Evolutionary conservation across 164 flowering plant genomes (phyloP), one percentile per base, ranked within the genome.

Genomic region (Brasenia schreberi): DNA sequence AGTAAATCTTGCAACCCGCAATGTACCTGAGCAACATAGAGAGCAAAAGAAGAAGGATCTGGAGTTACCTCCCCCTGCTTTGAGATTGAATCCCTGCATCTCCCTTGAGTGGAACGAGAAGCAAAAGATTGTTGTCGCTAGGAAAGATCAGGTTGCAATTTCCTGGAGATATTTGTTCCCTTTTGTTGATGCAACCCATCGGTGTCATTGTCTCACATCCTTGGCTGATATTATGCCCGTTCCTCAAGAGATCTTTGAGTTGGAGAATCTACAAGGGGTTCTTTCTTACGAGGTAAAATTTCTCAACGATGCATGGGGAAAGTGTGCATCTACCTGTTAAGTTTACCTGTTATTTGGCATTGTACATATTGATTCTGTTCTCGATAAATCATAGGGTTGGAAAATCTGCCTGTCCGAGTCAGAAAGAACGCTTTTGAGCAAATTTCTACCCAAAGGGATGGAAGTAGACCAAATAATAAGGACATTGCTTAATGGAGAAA

Each of bases 141-240:
- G 76, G 78, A 83, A 67, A 77, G 92, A 86, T 49, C 98, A 90
- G 76, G 78, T 88, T 71, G 89, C 86, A 62, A 59, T 93, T 68
- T 62, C 84, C 49, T 69, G 73, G 80, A 86, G 88, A 74, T 76
- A 87, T 42, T 67, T 88, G 74, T 65, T 72, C 70, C 82, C 89
- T n/a, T 88, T 82, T 75, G 44, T 75, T 67, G 76, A 76, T 71
- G 65, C 76, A 67, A 69, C 69, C 77, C 70, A 84, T 73, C 68
- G 42, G 65, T 14, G 63, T 23, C 73, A 65, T 56, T 11, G 64
- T 39, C 74, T 64, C 49, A 74, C 45, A 61, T 66, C 67, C 42
- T 71, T 90, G 79, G 97, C 96, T 59, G 94, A 90, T 81, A 84
- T 84, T 61, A 65, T 78, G 42, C 27, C 80, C 33, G 58, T 90